Percentiles rank a stretch among this genome's conserved stretches.
Evolutionary conservation across 1,284 basidiomycete genomes (phyloP).

Genomic region (Anthracocystis walkeri): DNA sequence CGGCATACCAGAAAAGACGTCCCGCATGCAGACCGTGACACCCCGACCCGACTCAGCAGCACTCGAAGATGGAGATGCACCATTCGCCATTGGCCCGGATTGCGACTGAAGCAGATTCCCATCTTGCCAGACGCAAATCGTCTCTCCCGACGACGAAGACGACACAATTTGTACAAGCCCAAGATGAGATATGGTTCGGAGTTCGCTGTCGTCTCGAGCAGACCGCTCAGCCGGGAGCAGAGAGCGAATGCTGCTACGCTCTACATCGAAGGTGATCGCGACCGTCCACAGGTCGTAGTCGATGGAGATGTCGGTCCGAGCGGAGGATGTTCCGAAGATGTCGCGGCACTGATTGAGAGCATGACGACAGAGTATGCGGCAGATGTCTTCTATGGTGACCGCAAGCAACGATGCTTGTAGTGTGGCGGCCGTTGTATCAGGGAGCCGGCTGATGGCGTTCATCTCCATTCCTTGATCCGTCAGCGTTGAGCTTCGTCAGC

Average conservation of each 20-base stretch:
- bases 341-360: slow-evolving; percentile 1
- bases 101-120: slow-evolving; percentile 6
- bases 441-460: slow-evolving; percentile 21
- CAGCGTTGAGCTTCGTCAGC: neutral
- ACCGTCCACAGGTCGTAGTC: slow-evolving; percentile 35
- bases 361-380: slow-evolving; percentile 21
- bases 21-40: slow-evolving; percentile 12
- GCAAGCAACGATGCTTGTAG: slow-evolving; percentile 26
- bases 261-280: slow-evolving; percentile 12
- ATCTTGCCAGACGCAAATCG: slow-evolving; percentile 16
- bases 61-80: neutral
- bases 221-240: neutral
- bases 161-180: slow-evolving; percentile 18
- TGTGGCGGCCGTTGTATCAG: slow-evolving; percentile 15
- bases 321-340: slow-evolving; percentile 6
- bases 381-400: slow-evolving; percentile 28
- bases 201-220: neutral
- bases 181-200: slow-evolving; percentile 14
- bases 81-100: neutral
- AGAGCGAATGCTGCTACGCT: slow-evolving; percentile 9
- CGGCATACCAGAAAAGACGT: slow-evolving; percentile 27
- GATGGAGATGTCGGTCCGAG: slow-evolving; percentile 5
- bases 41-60: slow-evolving; percentile 1
- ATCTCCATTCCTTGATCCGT: slow-evolving; percentile 1
- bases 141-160: slow-evolving; percentile 4